phyloP scores from a whole-genome alignment of 768 basidiomycete genomes.

The Sarcodon aspratus region DNA sequence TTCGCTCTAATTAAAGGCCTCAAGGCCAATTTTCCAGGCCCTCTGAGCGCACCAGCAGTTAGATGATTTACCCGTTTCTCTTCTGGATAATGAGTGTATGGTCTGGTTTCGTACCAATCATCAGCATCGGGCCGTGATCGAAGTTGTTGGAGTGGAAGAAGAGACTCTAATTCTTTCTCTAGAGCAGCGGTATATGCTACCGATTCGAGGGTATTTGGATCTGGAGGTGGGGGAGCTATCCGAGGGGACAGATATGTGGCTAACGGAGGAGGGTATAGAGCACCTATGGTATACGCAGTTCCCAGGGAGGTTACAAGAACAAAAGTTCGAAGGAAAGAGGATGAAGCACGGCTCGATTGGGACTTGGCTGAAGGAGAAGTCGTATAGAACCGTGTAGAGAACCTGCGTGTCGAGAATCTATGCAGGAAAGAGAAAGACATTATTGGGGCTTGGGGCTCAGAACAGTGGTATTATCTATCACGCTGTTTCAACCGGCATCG shows the following conservation, averaged over 20 bases:
- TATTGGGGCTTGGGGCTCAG: too few relatives aligned
- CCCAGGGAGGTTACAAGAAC: conserved; percentile 1
- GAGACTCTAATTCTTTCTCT: conserved; percentile 55
- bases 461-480: too few relatives aligned
- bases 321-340: not conserved
- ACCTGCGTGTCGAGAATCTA: too few relatives aligned
- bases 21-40: conserved; percentile 79
- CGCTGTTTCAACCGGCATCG: too few relatives aligned
- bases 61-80: conserved; percentile 73
- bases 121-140: conserved; percentile 36
- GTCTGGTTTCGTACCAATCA: conserved; percentile 71
- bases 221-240: conserved; percentile 59
- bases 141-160: conserved; percentile 46
- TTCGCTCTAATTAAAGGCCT: conserved; percentile 65
- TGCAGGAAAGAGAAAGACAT: too few relatives aligned
- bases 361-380: too few relatives aligned
- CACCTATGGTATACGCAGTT: conserved; percentile 37
- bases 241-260: conserved; percentile 66
- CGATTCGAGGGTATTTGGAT: conserved; percentile 47
- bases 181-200: conserved; percentile 44
- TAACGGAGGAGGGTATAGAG: conserved; percentile 59
- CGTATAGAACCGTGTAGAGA: too few relatives aligned
- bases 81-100: conserved; percentile 59
- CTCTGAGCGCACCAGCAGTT: conserved; percentile 75
- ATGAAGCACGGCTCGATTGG: too few relatives aligned